Base-by-base conservation (phyloP, 73 alveolate species). In the Urostyla sp. region DNA sequence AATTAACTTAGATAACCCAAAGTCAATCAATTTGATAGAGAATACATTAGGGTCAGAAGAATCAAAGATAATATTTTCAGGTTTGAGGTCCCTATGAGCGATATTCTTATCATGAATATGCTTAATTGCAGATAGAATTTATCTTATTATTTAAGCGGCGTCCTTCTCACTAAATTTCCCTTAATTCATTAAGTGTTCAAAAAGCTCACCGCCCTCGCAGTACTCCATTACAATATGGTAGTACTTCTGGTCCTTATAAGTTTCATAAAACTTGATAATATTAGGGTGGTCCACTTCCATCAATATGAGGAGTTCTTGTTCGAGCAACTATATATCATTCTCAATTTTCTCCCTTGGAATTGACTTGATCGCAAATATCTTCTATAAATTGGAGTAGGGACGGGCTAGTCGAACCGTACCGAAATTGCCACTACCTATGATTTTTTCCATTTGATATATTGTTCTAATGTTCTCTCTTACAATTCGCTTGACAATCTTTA, bases 381-480 rank as follows among this genome's bases (percentile, higher is more conserved):
- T 38, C 8, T 44, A 37, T 4, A 81, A 61, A 49, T 69, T 80
- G 3, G 91, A 36, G 3, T 20, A 16, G n/a, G 77, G 81, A 26
- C 66, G 26, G 7, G 87, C 91, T 11, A 46, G 35, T 52, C 91
- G 40, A 13, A 82, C 91, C 0, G 82, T 82, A 11, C 91, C 91
- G 30, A 82, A 82, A 48, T 72, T 52, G 10, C 91, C 91, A 21
- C 74, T 36, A 0, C 91, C 91, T 2, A 82, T 23, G 1, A 55
- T 28, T 23, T 52, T 82, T 13, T 81, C 87, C 45, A 82, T 46
- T 20, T 53, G 37, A 53, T 82, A 82, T 34, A 82, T 56, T 5
- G 21, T 21, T 16, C 75, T 16, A 21, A 82, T 72, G 31, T 72
- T 45, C 37, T 82, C 91, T 20, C 35, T 66, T 4, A 43, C 80